Conservation (phyloP, 306 rosid genomes). For the Pachyrhizus erosus region DNA sequence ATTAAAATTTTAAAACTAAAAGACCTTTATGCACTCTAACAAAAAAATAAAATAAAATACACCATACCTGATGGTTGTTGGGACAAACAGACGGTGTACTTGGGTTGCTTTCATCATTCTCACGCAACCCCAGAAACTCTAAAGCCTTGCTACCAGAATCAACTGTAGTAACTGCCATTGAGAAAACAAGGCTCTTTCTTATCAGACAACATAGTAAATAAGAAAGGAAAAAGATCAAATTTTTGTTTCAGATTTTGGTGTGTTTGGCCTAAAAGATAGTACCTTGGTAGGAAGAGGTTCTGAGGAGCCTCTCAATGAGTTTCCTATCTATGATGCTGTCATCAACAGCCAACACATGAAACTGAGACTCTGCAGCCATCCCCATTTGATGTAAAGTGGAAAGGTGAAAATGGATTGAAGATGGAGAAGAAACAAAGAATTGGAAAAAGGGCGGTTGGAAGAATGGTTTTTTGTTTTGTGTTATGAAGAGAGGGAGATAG, state of each 20-base stretch:
- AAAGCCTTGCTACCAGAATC: conserved; percentile 98
- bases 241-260: not conserved
- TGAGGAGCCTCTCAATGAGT: conserved; percentile 84
- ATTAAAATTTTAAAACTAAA: conserved; percentile 3
- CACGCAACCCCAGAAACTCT: conserved; percentile 78
- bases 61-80: conserved; percentile 64
- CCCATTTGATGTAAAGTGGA: conserved; percentile 59
- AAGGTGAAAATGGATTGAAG: conserved; percentile 1
- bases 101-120: conserved; percentile 60
- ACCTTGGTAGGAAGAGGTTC: conserved; percentile 91
- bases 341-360: conserved; percentile 93
- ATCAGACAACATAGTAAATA: not conserved
- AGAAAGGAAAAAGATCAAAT: conserved; percentile 5
- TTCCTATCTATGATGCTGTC: conserved; percentile 87
- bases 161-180: conserved; percentile 85
- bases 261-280: not conserved
- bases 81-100: conserved; percentile 57
- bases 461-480: not conserved
- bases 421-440: conserved; percentile 1
- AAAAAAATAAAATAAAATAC: not conserved
- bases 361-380: conserved; percentile 79
- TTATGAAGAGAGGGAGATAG: conserved; percentile 32
- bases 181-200: conserved; percentile 18
- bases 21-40: conserved; percentile 24
- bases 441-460: not conserved